phyloP scores from a whole-genome alignment of 371 early-diverging fungal species.

The Dentiscutata heterogama region DNA sequence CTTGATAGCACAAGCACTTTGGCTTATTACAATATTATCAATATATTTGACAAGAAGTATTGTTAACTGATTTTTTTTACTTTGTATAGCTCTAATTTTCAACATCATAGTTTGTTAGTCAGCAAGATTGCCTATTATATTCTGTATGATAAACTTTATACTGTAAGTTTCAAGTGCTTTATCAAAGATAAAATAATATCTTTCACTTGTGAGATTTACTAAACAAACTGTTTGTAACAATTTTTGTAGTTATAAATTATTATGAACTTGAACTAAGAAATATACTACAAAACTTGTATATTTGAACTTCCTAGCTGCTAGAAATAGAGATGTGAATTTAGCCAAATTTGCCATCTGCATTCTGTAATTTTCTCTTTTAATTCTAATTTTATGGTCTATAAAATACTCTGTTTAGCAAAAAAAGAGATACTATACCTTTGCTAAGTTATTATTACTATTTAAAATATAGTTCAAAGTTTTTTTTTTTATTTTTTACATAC shows the following conservation, averaged over 20 bases:
- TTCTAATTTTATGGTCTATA: not conserved
- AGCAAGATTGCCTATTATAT: not conserved
- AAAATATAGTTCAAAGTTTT: not conserved
- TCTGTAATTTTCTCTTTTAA: no score
- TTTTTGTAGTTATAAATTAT: no score
- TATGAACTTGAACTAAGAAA: no score
- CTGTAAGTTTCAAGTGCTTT: conserved; percentile 1
- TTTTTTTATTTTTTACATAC: conserved; percentile 1
- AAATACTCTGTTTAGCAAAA: not conserved
- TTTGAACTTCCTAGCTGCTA: no score
- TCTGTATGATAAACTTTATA: not conserved
- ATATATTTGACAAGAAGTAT: not conserved
- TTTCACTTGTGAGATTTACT: conserved; percentile 8
- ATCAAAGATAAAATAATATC: conserved; percentile 2
- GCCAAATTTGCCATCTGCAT: no score
- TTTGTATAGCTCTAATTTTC: not conserved
- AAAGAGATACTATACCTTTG: conserved; percentile 20
- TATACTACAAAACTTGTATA: no score
- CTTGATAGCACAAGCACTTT: not conserved
- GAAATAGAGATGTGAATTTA: no score
- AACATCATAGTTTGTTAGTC: not conserved
- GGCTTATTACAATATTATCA: not conserved
- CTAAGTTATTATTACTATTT: conserved; percentile 1
- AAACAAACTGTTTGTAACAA: conserved; percentile 2
- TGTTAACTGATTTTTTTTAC: not conserved